phyloP scores from a whole-genome alignment of 2,329 filamentous ascomycete species.

The Penicillium sp. region DNA sequence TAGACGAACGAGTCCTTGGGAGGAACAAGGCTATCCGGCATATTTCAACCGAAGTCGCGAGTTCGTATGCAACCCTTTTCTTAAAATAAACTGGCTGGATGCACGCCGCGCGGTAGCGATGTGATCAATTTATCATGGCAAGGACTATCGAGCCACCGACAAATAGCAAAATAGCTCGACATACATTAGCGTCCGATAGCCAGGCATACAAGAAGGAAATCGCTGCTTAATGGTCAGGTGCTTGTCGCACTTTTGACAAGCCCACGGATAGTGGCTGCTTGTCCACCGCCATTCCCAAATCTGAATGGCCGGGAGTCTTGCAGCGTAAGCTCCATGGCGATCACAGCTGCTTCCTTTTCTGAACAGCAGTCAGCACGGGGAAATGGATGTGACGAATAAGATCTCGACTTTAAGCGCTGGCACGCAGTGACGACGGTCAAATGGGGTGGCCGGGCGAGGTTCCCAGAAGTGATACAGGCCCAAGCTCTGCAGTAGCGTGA shows the following conservation, averaged over 20 bases:
- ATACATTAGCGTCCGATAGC: constrained; percentile 11
- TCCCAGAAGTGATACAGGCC: constrained; percentile 13
- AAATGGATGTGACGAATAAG: constrained; percentile 8
- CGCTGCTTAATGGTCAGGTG: constrained; percentile 9
- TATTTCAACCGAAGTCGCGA: constrained; percentile 4
- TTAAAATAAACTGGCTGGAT: constrained; percentile 6
- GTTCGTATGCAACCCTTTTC: constrained; percentile 2
- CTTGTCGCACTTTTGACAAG: not conserved
- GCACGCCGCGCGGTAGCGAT: not conserved
- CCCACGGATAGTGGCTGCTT: not conserved
- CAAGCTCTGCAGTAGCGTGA: constrained; percentile 16
- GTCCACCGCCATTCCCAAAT: constrained; percentile 4
- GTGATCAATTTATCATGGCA: constrained; percentile 6
- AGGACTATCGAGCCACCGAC: not conserved
- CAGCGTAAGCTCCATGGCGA: constrained; percentile 1
- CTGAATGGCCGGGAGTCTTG: not conserved
- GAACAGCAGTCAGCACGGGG: constrained; percentile 3
- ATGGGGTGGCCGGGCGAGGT: constrained; percentile 8
- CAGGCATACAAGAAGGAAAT: constrained; percentile 1
- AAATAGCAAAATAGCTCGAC: constrained; percentile 10
- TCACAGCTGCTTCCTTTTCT: constrained; percentile 5
- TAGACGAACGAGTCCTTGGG: not conserved
- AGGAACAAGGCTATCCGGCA: constrained; percentile 2
- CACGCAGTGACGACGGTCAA: not conserved
- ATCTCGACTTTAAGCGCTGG: constrained; percentile 6